Conservation (phyloP, 768 basidiomycete species). For the Hericium coralloides region DNA sequence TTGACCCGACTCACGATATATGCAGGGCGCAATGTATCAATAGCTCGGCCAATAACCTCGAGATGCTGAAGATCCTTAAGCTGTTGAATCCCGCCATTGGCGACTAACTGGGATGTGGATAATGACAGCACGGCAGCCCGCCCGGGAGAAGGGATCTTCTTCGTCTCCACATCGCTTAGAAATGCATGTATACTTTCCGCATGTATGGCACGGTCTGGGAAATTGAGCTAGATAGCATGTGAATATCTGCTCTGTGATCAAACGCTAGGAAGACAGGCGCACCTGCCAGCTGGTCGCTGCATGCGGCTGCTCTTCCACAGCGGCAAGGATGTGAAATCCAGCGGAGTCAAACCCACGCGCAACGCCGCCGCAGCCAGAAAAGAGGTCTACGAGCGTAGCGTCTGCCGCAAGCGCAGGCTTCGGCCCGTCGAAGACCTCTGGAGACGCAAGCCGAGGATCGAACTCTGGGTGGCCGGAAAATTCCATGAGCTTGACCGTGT, state of each 20-base stretch:
- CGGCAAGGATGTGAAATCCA: background rate
- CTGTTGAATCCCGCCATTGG: background rate
- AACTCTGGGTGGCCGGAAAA: no score
- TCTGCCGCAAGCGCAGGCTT: no score
- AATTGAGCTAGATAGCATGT: background rate
- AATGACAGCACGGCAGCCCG: background rate
- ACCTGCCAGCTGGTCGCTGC: background rate
- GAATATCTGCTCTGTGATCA: background rate
- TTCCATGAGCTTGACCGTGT: no score
- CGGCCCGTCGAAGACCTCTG: no score
- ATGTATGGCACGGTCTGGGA: background rate
- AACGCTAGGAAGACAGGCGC: background rate
- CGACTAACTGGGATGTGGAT: background rate
- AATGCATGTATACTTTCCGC: background rate
- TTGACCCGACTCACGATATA: background rate
- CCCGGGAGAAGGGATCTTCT: background rate
- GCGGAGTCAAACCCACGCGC: background rate
- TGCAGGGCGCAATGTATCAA: background rate
- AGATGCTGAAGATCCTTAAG: background rate
- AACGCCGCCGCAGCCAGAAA: background rate
- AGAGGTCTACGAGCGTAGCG: background rate
- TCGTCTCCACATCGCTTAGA: background rate
- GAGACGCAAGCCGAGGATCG: no score
- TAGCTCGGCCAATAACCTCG: background rate
- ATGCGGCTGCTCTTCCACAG: background rate